Evolutionary conservation across 2,329 filamentous ascomycete genomes (phyloP).

Genomic region (Pseudocercospora vitis): DNA sequence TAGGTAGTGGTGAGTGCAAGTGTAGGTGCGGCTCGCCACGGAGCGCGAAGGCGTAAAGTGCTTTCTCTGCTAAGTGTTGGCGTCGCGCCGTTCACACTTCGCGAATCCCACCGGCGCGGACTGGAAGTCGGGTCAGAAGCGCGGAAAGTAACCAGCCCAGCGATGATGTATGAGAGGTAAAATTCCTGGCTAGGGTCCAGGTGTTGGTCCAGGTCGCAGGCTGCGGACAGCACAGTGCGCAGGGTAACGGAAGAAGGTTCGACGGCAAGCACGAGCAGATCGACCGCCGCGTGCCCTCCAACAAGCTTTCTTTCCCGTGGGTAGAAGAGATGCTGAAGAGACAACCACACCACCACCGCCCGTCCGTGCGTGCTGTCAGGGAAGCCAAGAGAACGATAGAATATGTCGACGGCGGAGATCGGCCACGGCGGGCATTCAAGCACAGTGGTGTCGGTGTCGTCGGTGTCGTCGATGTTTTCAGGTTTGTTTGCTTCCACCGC

Average conservation of each 20-base stretch:
- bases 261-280: too few species aligned
- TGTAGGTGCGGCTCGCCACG: background rate
- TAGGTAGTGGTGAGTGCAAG: background rate
- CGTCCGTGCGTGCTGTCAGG: too few species aligned
- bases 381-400: too few species aligned
- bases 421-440: too few species aligned
- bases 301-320: too few species aligned
- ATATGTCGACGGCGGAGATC: too few species aligned
- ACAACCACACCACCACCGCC: background rate
- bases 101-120: background rate
- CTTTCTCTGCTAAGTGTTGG: conserved; percentile 7
- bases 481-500: background rate
- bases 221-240: background rate
- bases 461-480: background rate
- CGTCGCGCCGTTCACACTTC: background rate
- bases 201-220: background rate
- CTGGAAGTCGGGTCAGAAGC: background rate
- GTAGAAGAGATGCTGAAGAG: background rate
- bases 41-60: too few species aligned
- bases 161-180: conserved; percentile 6
- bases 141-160: background rate
- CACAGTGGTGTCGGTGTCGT: too few species aligned
- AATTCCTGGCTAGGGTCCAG: too few species aligned
- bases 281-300: background rate
- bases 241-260: background rate